Evolutionary conservation across 768 basidiomycete species (phyloP), one percentile per base, ranked within the genome.

Genomic region (Galerina marginata): DNA sequence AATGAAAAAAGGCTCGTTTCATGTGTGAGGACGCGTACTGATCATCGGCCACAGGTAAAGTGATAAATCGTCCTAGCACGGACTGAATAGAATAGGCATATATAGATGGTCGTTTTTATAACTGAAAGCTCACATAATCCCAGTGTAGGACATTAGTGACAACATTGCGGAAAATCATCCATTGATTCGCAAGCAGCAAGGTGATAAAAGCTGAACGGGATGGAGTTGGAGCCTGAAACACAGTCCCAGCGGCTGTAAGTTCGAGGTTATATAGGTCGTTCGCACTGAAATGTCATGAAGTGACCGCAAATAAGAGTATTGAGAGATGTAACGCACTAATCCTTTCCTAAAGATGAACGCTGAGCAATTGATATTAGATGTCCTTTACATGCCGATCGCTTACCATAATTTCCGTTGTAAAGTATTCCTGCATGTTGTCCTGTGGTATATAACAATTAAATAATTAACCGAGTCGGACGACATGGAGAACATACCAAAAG

Each of bases 391-490:
- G 29, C 7, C 29, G 7, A 5, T 33, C 29, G 69, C 77, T 65
- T 43, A 77, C 80, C 89, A 61, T 90, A 90, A 67, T 89, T 89
- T 48, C 88, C 89, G 47, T 85, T 87, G 65, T 88, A 89, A 3
- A 87, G 69, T 23, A 88, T 75, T 20, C 88, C 88, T 6, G 68
- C 69, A 67, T 90, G 89, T 69, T 89, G 79, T 26, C 78, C 77
- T 79, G 42, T n/a, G 20, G 20, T 20, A 10, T n/a, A 37, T 7
- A 33, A 42, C 2, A 47, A 14, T 9, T 33, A 9, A 25, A 20
- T 25, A 39, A 9, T 14, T 11, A 23, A 37, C 14, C 42, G 23
- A 16, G 29, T 14, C 33, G 6, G n/a, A 9, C 37, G 12, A 15
- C 2, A 12, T 3, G 2, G 10, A 26, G 26, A 45, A 50, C 65